These are phyloP conservation scores for Phytopythium ostracodes DNA, from an alignment of 352 stramenopile species.

Conservation along the genomic window DNA sequence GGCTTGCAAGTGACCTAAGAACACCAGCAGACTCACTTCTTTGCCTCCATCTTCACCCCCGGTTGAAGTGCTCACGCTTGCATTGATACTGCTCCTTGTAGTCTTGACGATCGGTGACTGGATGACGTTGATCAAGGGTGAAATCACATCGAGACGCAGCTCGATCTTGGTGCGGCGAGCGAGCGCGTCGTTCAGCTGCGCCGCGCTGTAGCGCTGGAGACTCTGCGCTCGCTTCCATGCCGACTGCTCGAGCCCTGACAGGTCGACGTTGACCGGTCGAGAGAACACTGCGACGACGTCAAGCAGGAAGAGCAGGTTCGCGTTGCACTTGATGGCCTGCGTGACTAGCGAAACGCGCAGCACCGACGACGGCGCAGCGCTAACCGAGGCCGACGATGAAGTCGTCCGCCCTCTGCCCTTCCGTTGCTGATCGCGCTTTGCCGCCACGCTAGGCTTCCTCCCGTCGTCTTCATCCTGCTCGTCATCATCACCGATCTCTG, in stretches of 20 bases:
- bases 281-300: conserved; percentile 65
- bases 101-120: conserved; percentile 28
- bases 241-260: conserved; percentile 64
- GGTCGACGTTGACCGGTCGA: conserved; percentile 67
- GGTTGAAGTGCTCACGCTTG: background rate
- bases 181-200: conserved; percentile 68
- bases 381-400: background rate
- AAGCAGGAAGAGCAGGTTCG: conserved; percentile 75
- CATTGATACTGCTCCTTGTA: background rate
- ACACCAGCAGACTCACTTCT: conserved; percentile 59
- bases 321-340: conserved; percentile 76
- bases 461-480: conserved; percentile 6
- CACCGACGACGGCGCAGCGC: conserved; percentile 16
- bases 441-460: background rate
- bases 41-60: conserved; percentile 1
- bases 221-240: conserved; percentile 73
- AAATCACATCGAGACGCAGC: conserved; percentile 75
- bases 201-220: conserved; percentile 70
- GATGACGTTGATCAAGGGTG: conserved; percentile 70
- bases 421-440: background rate
- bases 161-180: conserved; percentile 67
- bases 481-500: conserved; percentile 15
- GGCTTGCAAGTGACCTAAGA: conserved; percentile 71
- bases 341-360: conserved; percentile 67
- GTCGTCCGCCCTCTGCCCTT: background rate